phyloP scores from a whole-genome alignment of 495 filamentous ascomycete genomes.

The Clavariopsis aquatica region DNA sequence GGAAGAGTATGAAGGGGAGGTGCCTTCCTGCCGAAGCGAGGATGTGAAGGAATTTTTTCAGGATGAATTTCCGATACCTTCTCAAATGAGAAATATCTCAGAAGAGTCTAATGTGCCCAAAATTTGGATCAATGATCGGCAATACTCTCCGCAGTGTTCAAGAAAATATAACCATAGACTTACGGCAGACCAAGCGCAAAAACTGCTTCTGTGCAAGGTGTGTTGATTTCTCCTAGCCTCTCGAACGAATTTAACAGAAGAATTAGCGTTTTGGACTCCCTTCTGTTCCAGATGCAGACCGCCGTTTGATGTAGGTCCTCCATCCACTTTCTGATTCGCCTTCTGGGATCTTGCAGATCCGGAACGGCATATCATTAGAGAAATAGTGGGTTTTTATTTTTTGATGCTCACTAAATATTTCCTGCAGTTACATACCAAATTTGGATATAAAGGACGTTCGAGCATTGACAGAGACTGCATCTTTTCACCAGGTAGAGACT shows the following conservation, averaged over 20 bases:
- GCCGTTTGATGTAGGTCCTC: slow-evolving; percentile 15
- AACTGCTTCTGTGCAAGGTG: background rate
- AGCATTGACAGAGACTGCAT: slow-evolving; percentile 7
- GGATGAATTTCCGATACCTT: background rate
- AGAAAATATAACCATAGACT: slow-evolving; percentile 1
- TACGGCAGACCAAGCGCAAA: background rate
- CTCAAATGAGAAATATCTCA: background rate
- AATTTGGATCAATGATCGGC: slow-evolving; percentile 6
- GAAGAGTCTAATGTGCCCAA: background rate
- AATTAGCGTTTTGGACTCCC: slow-evolving; percentile 14
- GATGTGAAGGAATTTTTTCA: background rate
- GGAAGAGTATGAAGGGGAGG: background rate
- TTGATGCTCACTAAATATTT: background rate
- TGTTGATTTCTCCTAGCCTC: background rate
- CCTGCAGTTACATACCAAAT: slow-evolving; percentile 15
- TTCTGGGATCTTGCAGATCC: too few species aligned
- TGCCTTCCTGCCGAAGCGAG: background rate
- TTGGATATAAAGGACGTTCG: slow-evolving; percentile 7
- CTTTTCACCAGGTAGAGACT: slow-evolving; percentile 1
- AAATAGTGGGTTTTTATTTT: too few species aligned
- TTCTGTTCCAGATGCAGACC: slow-evolving; percentile 15
- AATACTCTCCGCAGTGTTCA: background rate
- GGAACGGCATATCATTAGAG: too few species aligned
- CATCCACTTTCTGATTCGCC: background rate
- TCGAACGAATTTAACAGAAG: background rate